Base-by-base conservation (phyloP, 1,284 basidiomycete genomes). In the Meripilus lineatus region DNA sequence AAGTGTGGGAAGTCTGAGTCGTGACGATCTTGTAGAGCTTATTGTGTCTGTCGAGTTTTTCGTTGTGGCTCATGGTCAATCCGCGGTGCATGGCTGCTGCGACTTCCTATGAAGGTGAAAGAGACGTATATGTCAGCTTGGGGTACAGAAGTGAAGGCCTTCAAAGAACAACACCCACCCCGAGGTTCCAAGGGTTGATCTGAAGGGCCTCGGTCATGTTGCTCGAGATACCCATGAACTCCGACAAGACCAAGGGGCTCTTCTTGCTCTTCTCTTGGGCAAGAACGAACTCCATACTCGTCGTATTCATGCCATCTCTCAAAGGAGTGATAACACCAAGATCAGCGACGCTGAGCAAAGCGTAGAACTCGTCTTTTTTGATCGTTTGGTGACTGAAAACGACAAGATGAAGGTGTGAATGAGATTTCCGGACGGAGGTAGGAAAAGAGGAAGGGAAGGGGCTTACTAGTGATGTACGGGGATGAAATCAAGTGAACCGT, bases 281-380 rank as follows among this genome's bases (percentile, higher is more conserved):
- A 49, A 98, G 86, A 38, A 96, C 89, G 66, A 91, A 98, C 68
- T 98, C 95, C 94, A 98, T 98, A 39, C 82, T 86, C 0, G 93
- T 98, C 7, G 96, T 98, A 74, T 99, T 98, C 95, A 99, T 98
- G 7, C 95, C 95, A 60, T 99, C 95, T 23, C 95, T 83, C 5
- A 98, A 77, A 0, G 93, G 93, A 0, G 95, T 99, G 66, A 98
- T 96, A 21, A 99, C 84, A 6, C 89, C 94, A 18, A 99, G 76
- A 64, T 98, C 95, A 10, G 95, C 95, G 1, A 93, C 93, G 22
- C 84, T 87, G 17, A 99, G 75, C n/a, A 99, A 77, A 1, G 93
- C 95, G 67, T 97, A 98, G 69, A 97, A 99, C 67, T 99, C 95
- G 66, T 98, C 93, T 63, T 92, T 90, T 63, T 96, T 95, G 57